Evolutionary conservation across 2,329 filamentous ascomycete genomes (phyloP), one percentile per base, ranked within the genome.

Genomic region (Ramularia endophylla): DNA sequence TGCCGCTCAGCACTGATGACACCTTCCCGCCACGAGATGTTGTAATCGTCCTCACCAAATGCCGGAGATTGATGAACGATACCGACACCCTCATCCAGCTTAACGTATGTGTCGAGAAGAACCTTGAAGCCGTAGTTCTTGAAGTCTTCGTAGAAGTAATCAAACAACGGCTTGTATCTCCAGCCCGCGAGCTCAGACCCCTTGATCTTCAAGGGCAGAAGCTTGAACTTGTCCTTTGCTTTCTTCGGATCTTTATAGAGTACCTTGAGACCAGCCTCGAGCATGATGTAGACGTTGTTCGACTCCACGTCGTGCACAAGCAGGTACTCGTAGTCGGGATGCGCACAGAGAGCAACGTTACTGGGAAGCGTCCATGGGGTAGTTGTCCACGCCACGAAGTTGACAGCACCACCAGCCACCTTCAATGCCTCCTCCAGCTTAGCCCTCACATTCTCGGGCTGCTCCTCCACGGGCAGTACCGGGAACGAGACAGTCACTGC

Each of bases 191-290:
- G 87, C 34, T 88, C 82, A 51, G 80, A 84, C 36, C 90, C 90
- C 66, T 81, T 85, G 53, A 94, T 67, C 58, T 84, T 89, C 33
- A 55, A 41, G 49, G 84, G 77, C 11, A 94, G 62, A 38, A 92
- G 73, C 70, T 87, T 87, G 69, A 81, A 95, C 71, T 88, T 89
- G 69, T 81, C 94, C 62, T 95, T 94, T 36, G 88, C 88, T 71
- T 95, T 95, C 71, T 95, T 95, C 6, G 85, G 85, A 53, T 95
- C 87, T 65, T 95, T 95, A 71, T 95, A 95, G 2, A 95, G 72
- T 4, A 85, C 90, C 43, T 76, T 75, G 22, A 95, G 73, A 25
- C 92, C 74, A 42, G 85, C 80, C 62, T 95, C 88, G 16, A 95
- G 73, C 28, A 95, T 73, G 46, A 95, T 81, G 62, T 88, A 95